Conservation (phyloP, 2,329 filamentous ascomycete species). For the Sporothrix globosa region DNA sequence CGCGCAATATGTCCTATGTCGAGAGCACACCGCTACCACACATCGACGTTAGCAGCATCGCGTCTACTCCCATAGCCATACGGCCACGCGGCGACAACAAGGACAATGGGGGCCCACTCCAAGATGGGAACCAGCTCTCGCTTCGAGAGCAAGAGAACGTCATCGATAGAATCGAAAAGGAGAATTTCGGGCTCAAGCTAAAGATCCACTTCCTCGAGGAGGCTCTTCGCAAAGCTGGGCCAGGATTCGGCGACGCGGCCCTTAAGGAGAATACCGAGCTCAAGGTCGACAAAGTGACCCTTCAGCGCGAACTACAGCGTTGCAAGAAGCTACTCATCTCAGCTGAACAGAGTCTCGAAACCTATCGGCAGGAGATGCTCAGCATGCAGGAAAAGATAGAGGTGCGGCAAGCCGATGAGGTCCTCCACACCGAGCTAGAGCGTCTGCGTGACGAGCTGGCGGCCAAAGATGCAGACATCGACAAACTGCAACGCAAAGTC, state of each 20-base stretch:
- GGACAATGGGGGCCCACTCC: conserved; percentile 68
- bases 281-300: conserved; percentile 87
- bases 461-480: conserved; percentile 62
- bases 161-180: conserved; percentile 95
- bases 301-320: conserved; percentile 82
- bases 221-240: conserved; percentile 81
- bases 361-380: conserved; percentile 77
- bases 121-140: conserved; percentile 88
- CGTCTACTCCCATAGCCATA: conserved; percentile 78
- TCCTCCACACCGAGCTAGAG: conserved; percentile 64
- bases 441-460: conserved; percentile 60
- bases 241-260: conserved; percentile 84
- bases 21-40: conserved; percentile 76
- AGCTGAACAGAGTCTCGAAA: conserved; percentile 84
- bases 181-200: conserved; percentile 95
- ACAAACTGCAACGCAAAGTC: conserved; percentile 63
- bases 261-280: conserved; percentile 94
- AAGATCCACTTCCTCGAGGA: conserved; percentile 98
- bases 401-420: conserved; percentile 72
- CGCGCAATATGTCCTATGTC: conserved; percentile 65
- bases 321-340: conserved; percentile 82
- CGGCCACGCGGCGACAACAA: conserved; percentile 61
- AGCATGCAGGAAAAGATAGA: conserved; percentile 83
- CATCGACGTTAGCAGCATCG: conserved; percentile 75
- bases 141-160: conserved; percentile 93